Evolutionary conservation across 257 asterid species (phyloP).

Genomic region (Petunia axillaris): DNA sequence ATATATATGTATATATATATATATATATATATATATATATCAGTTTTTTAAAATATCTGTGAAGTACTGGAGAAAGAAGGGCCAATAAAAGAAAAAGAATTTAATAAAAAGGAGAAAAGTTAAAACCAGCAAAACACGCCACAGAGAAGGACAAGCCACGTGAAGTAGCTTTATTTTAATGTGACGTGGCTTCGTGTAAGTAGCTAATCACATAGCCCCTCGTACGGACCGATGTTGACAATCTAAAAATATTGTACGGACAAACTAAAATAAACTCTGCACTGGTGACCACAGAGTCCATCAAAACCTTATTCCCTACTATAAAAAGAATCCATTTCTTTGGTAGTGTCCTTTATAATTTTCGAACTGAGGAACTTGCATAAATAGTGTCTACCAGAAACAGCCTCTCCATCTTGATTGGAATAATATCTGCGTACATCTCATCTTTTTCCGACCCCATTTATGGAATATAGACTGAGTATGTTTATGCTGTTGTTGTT

Average conservation of each 20-base stretch:
- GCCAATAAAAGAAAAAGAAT: not conserved
- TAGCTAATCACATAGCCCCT: not conserved
- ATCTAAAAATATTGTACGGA: slow-evolving; percentile 28
- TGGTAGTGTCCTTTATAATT: too few species aligned
- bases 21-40: too few species aligned
- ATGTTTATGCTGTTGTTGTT: too few species aligned
- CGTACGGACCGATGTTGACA: slow-evolving; percentile 34
- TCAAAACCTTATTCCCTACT: slow-evolving; percentile 1
- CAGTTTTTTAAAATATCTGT: too few species aligned
- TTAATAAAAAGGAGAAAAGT: not conserved
- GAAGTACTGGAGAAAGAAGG: too few species aligned
- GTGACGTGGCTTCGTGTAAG: not conserved
- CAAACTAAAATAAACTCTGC: not conserved
- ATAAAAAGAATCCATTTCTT: not conserved
- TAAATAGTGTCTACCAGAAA: too few species aligned
- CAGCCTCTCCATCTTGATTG: too few species aligned
- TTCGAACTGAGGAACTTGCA: too few species aligned
- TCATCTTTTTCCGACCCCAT: too few species aligned
- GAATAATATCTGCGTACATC: too few species aligned
- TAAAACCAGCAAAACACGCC: not conserved
- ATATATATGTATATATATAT: too few species aligned
- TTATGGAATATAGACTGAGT: too few species aligned
- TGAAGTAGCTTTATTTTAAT: not conserved
- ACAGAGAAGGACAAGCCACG: slow-evolving; percentile 26
- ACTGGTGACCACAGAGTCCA: not conserved